Base-by-base conservation (phyloP, 352 stramenopile species). In the Pythium folliculosum region DNA sequence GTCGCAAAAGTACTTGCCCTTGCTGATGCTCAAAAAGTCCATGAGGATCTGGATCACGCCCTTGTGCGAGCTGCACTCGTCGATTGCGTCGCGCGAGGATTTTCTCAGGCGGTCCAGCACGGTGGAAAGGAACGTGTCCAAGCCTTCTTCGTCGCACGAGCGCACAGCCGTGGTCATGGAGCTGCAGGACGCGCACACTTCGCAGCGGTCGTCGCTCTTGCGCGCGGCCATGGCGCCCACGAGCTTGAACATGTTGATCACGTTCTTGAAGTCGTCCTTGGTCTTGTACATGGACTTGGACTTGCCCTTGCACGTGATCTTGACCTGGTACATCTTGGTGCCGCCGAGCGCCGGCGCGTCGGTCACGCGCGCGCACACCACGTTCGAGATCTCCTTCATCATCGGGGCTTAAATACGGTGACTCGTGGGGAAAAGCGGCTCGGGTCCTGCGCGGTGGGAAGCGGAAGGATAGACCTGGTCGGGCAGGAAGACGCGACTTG, bases 281-380 rank as follows among this genome's bases (percentile, higher is more conserved):
- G 80, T 91, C 80, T 94, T 94, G 78, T 90, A 90, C 65, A 89
- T 78, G 23, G 77, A 82, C 51, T 80, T 89, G 56, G 79, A 86
- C 71, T 89, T 88, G 71, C 86, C 86, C 65, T 87, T 88, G 77
- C 81, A 90, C 27, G 71, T 59, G 57, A 92, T 78, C 66, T 91
- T 92, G 53, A 94, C 83, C 67, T 91, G 81, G 71, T 89, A 94
- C 84, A 92, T 92, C 72, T 90, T 85, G 62, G 75, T 86, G 54
- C 82, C 82, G 54, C 84, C 77, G 32, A 94, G 76, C 25, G 83
- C 75, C 2, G 85, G 84, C 44, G 86, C 86, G 44, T 84, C 82
- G 35, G 77, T 77, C 57, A 94, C 86, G 47, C 71, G 73, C 0
- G 77, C 80, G 59, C 73, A 81, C 37, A 94, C 68, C 27, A 75